Evolutionary conservation across 495 filamentous ascomycete species (phyloP).

Genomic region (Hyaloscypha finlandica): DNA sequence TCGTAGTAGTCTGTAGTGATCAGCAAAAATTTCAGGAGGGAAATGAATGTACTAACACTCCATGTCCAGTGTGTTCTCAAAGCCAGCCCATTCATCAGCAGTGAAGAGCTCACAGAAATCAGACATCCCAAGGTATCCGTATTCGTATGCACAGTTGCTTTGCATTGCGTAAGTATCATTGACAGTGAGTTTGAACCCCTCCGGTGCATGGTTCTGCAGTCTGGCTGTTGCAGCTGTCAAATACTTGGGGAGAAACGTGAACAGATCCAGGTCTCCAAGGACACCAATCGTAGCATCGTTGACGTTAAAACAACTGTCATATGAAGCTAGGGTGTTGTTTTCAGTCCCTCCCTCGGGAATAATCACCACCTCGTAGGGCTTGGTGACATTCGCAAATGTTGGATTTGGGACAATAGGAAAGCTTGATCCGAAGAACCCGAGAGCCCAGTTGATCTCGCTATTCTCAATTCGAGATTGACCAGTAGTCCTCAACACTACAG

Average conservation of each 20-base stretch:
- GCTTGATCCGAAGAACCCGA: slow-evolving; percentile 44
- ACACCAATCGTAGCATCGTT: slow-evolving; percentile 26
- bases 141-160: slow-evolving; percentile 44
- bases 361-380: slow-evolving; percentile 45
- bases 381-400: slow-evolving; percentile 33
- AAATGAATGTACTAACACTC: slow-evolving; percentile 27
- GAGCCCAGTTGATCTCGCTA: slow-evolving; percentile 45
- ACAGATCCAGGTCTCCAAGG: slow-evolving; percentile 39
- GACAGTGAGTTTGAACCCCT: slow-evolving; percentile 37
- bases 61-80: slow-evolving; percentile 42
- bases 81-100: slow-evolving; percentile 41
- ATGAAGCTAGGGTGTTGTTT: slow-evolving; percentile 53
- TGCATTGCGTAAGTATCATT: slow-evolving; percentile 49
- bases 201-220: slow-evolving; percentile 38
- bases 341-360: slow-evolving; percentile 49
- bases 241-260: slow-evolving; percentile 39
- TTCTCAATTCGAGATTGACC: slow-evolving; percentile 51
- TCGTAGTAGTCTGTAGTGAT: slow-evolving; percentile 39
- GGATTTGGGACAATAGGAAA: slow-evolving; percentile 34
- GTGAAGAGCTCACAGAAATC: slow-evolving; percentile 44
- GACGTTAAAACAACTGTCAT: slow-evolving; percentile 41
- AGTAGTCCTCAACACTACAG: slow-evolving; percentile 52
- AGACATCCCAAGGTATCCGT: slow-evolving; percentile 34
- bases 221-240: slow-evolving; percentile 35
- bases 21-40: neutral